Conservation (phyloP, 2,329 filamentous ascomycete genomes). For the Verruconis gallopava region DNA sequence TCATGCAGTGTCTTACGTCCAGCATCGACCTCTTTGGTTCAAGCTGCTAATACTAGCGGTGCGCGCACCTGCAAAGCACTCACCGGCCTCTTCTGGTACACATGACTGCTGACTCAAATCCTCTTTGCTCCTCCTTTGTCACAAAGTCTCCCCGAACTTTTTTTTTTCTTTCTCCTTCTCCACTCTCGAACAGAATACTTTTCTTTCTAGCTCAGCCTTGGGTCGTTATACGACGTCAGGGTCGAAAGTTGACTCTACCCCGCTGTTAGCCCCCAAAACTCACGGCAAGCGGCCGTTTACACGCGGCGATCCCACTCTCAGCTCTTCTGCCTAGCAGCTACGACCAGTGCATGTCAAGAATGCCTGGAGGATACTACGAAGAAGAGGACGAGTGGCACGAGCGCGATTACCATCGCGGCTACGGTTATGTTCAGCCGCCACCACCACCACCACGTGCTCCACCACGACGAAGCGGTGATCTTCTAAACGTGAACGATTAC, state of each 20-base stretch:
- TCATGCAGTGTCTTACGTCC: too few relatives aligned
- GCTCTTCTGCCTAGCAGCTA: too few relatives aligned
- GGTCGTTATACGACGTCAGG: too few relatives aligned
- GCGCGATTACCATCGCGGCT: conserved; percentile 7
- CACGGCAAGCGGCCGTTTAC: background rate
- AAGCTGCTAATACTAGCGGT: background rate
- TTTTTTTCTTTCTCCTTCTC: background rate
- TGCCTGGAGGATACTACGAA: background rate
- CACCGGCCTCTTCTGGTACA: background rate
- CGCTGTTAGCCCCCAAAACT: background rate
- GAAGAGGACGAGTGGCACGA: conserved; percentile 10
- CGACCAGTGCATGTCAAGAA: too few relatives aligned
- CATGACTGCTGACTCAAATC: background rate
- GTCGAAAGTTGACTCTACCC: too few relatives aligned
- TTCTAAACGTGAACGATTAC: conserved; percentile 3
- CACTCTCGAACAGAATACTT: too few relatives aligned
- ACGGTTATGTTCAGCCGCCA: background rate
- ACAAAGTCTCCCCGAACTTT: background rate
- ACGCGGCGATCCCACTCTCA: background rate
- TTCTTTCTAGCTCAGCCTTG: too few relatives aligned
- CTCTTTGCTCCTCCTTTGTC: too few relatives aligned
- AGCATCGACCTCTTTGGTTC: too few relatives aligned
- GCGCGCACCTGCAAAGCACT: background rate
- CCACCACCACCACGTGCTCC: conserved; percentile 5
- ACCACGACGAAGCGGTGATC: conserved; percentile 5